Percentiles rank a stretch among this genome's conserved stretches.
Evolutionary conservation across 202 grass and related monocot genomes (phyloP).

Genomic region (Eragrostis tef): DNA sequence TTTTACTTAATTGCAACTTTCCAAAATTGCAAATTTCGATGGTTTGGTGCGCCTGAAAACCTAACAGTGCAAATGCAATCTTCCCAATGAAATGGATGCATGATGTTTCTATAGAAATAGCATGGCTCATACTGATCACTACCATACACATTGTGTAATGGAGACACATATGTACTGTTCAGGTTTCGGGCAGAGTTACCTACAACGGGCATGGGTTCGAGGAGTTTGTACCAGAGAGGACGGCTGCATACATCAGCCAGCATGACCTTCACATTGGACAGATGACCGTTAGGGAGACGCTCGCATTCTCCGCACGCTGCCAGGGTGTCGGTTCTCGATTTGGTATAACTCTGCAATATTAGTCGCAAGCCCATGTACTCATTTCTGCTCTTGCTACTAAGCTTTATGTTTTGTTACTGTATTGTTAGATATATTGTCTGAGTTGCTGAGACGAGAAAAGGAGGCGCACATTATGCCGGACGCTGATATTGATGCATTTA

Average conservation of each 20-base stretch:
- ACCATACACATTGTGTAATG: neutral
- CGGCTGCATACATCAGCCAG: conserved; percentile 66
- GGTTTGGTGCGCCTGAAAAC: too few species aligned
- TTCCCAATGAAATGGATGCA: neutral
- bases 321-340: conserved; percentile 43
- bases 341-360: neutral
- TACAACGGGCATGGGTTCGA: neutral
- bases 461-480: neutral
- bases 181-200: neutral
- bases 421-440: neutral
- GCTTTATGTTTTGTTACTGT: neutral
- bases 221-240: conserved; percentile 42
- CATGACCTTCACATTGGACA: conserved; percentile 62
- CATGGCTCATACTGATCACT: neutral
- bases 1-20: too few species aligned
- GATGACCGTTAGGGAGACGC: conserved; percentile 66
- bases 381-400: neutral
- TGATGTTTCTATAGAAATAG: neutral
- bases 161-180: neutral
- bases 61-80: neutral
- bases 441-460: neutral
- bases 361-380: neutral
- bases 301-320: conserved; percentile 66
- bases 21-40: too few species aligned
- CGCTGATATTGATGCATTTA: neutral